These are phyloP conservation scores for Suhomyces taliae DNA, from an alignment of 1,139 yeast genomes.

Conservation along the genomic window DNA sequence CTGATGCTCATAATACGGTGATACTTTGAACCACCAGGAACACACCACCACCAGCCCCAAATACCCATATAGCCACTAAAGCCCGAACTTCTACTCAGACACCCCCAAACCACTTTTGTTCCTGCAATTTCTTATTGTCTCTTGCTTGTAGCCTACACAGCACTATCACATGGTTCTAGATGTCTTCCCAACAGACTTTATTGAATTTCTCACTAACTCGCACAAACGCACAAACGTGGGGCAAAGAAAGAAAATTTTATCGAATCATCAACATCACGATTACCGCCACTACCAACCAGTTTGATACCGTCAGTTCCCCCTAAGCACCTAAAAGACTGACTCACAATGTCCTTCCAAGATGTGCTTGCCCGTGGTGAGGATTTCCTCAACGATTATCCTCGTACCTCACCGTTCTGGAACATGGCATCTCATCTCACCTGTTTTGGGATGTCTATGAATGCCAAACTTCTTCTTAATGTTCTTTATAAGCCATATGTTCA, in stretches of 20 bases:
- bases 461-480: constrained; percentile 61
- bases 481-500: constrained; percentile 64
- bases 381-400: constrained; percentile 62
- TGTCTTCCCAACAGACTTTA: not conserved
- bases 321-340: too few relatives aligned
- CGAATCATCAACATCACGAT: not conserved
- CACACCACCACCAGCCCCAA: too few relatives aligned
- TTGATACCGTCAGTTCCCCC: too few relatives aligned
- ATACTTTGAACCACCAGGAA: too few relatives aligned
- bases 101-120: too few relatives aligned
- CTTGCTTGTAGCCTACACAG: not conserved
- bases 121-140: not conserved
- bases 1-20: too few relatives aligned
- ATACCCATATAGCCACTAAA: not conserved
- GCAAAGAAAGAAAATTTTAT: not conserved
- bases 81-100: not conserved
- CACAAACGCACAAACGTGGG: constrained; percentile 6
- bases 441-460: constrained; percentile 59
- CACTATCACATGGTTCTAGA: not conserved
- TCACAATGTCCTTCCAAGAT: constrained; percentile 65
- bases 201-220: not conserved
- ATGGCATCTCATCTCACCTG: constrained; percentile 70
- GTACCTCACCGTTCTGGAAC: constrained; percentile 62
- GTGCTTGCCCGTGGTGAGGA: constrained; percentile 77
- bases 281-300: too few relatives aligned